Evolutionary conservation across 2,329 filamentous ascomycete species (phyloP).

Genomic region (Leptographium procerum): DNA sequence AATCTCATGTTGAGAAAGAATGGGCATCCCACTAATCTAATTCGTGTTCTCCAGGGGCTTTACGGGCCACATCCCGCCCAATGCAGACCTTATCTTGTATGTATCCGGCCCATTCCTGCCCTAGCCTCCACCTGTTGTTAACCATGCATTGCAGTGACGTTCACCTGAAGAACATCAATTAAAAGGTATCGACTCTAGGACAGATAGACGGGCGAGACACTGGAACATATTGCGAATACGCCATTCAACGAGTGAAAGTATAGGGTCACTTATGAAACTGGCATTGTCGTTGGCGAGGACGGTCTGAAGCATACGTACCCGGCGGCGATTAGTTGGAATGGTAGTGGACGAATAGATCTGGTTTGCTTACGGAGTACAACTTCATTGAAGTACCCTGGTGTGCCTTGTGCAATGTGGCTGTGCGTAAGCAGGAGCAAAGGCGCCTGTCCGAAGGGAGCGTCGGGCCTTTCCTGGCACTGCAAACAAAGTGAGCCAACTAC

Average conservation of each 20-base stretch:
- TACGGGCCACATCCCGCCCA: conserved; percentile 62
- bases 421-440: neutral
- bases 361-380: neutral
- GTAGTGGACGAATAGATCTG: neutral
- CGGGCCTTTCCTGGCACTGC: neutral
- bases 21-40: conserved; percentile 13
- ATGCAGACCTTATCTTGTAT: conserved; percentile 74
- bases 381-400: neutral
- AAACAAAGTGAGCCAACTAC: conserved; percentile 3
- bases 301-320: neutral
- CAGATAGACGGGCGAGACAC: neutral
- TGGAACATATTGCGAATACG: neutral
- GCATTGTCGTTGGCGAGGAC: neutral
- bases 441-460: neutral
- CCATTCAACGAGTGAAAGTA: neutral
- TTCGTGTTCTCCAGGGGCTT: conserved; percentile 49
- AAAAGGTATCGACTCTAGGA: neutral
- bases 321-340: neutral
- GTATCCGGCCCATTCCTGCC: conserved; percentile 23
- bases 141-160: conserved; percentile 19
- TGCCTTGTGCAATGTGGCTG: neutral
- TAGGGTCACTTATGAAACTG: neutral
- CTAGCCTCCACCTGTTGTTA: conserved; percentile 7
- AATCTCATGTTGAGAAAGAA: neutral
- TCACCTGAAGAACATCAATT: conserved; percentile 21